Evolutionary conservation across 2,329 filamentous ascomycete genomes (phyloP), one percentile per base, ranked within the genome.

Genomic region (Cucurbitaria berberidis): DNA sequence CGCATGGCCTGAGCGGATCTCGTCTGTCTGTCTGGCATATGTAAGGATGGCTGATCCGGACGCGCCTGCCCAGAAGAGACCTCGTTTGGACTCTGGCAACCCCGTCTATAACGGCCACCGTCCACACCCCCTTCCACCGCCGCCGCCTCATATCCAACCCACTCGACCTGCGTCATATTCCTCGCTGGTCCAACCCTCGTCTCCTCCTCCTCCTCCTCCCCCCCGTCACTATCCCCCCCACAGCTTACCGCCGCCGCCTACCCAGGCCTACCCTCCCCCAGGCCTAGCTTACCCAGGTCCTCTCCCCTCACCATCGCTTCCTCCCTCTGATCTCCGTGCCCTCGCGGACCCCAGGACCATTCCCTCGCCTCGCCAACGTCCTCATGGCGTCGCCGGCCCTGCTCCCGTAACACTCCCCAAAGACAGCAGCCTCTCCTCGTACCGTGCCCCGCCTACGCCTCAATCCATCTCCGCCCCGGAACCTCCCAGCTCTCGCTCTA

Each of bases 11-110:
- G 66, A 74, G 73, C 73, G 67, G 66, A 65, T 62, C 57, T 55
- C 51, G 55, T 61, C 57, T 68, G 59, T 59, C 64, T 49, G 55
- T 61, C 57, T 68, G 59, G 60, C 64, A 69, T 69, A 69, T 70
- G 63, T 73, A 72, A 75, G 67, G 56, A 75, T 75, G 72, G 72
- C 71, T 56, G 72, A 74, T 70, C 70, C 68, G 66, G 68, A 73
- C 68, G 68, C 69, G 70, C 69, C 68, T 59, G 63, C 62, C 65
- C 66, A 72, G 48, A 75, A 75, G 62, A 70, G 70, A 62, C 65
- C 66, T 55, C 73, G 73, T 72, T 68, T 74, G 70, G 72, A 73
- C 59, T 71, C 72, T 45, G 66, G 65, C 65, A 70, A 67, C 63
- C 68, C 68, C 51, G 62, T 59, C 54, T 71, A 72, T 67, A 72